Evolutionary conservation across 306 rosid species (phyloP).

Genomic region (Acacia melanoxylon): DNA sequence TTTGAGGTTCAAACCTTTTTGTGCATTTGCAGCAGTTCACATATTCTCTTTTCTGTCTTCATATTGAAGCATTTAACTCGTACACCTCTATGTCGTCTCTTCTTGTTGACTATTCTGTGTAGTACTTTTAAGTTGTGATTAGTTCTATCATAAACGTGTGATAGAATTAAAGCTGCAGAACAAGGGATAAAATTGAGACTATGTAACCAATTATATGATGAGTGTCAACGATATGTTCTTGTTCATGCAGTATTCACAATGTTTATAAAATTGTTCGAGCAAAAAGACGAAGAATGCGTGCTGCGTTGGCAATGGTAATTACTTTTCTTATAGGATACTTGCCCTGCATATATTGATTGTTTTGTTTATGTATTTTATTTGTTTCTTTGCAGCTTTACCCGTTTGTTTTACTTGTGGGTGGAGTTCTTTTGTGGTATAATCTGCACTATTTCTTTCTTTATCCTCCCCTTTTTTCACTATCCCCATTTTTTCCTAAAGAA

Average conservation of each 20-base stretch:
- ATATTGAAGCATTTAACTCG: neutral
- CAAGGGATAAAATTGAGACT: conserved; percentile 2
- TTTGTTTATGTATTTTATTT: conserved; percentile 19
- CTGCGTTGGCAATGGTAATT: conserved; percentile 89
- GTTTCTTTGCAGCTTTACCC: conserved; percentile 76
- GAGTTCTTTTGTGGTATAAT: conserved; percentile 80
- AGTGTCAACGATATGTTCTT: conserved; percentile 31
- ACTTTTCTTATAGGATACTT: neutral
- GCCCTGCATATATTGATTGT: conserved; percentile 23
- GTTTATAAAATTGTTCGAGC: conserved; percentile 81
- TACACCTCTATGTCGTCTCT: conserved; percentile 1
- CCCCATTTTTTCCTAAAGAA: conserved; percentile 20
- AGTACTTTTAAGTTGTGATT: neutral
- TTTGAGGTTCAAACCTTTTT: conserved; percentile 20
- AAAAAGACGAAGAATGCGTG: conserved; percentile 73
- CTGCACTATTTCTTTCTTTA: neutral
- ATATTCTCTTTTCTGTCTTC: neutral
- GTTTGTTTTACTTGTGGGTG: conserved; percentile 71
- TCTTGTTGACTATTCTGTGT: conserved; percentile 7
- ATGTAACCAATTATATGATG: conserved; percentile 11
- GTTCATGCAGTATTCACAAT: conserved; percentile 65
- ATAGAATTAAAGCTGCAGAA: conserved; percentile 14
- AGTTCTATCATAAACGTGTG: conserved; percentile 1
- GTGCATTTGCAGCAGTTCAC: neutral
- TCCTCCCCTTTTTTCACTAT: neutral